Conservation (phyloP, 768 basidiomycete species). For the Trametes cinnabarina region DNA sequence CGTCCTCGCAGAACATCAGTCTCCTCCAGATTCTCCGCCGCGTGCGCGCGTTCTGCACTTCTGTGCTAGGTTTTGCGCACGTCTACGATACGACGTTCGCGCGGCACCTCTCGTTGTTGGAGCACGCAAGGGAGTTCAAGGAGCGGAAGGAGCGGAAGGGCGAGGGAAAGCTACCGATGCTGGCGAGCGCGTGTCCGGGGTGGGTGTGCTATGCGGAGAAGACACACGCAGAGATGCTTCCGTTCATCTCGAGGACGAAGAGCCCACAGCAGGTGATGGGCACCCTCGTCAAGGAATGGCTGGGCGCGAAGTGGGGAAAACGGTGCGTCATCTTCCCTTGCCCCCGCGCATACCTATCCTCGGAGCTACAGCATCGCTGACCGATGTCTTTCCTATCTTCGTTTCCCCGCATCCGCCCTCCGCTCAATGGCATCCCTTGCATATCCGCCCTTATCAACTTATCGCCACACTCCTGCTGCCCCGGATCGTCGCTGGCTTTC, state of each 20-base stretch:
- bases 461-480: background rate
- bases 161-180: constrained; percentile 67
- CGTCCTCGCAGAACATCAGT: constrained; percentile 40
- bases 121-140: constrained; percentile 77
- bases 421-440: constrained; percentile 4
- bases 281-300: constrained; percentile 86
- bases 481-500: background rate
- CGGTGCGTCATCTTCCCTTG: constrained; percentile 47
- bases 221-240: constrained; percentile 90
- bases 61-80: constrained; percentile 70
- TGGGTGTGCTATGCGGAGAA: constrained; percentile 99
- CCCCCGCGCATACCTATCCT: background rate
- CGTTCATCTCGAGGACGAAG: constrained; percentile 84
- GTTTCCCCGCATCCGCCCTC: background rate
- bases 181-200: constrained; percentile 95
- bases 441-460: background rate
- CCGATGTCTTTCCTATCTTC: constrained; percentile 1
- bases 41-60: constrained; percentile 64
- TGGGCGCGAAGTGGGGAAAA: constrained; percentile 64
- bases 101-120: constrained; percentile 77
- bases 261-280: constrained; percentile 96
- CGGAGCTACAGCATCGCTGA: background rate
- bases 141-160: constrained; percentile 53
- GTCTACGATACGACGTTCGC: constrained; percentile 96
- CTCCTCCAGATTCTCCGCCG: constrained; percentile 65